Evolutionary conservation across 768 basidiomycete species (phyloP).

Genomic region (Boletus eberwhitei): DNA sequence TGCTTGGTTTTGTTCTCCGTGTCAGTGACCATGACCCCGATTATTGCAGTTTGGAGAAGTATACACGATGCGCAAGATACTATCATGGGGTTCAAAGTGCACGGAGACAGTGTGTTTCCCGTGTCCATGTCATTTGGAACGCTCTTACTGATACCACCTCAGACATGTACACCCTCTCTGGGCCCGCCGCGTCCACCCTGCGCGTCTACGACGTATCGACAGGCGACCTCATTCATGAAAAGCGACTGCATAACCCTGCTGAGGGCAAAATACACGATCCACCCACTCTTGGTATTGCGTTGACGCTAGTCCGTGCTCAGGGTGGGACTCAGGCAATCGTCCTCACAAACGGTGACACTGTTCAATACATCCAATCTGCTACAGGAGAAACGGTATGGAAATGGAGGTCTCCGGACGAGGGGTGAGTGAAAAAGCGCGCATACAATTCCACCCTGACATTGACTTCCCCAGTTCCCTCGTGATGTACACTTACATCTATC

Average conservation of each 20-base stretch:
- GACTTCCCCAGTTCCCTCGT: conserved; percentile 50
- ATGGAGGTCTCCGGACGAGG: conserved; percentile 68
- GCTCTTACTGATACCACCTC: neutral
- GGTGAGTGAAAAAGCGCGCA: conserved; percentile 39
- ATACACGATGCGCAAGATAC: conserved; percentile 67
- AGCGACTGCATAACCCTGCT: conserved; percentile 48
- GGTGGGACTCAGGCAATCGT: conserved; percentile 35
- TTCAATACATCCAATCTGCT: conserved; percentile 47
- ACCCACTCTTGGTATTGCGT: conserved; percentile 50
- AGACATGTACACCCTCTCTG: conserved; percentile 76
- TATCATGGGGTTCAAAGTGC: conserved; percentile 59
- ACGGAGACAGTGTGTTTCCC: conserved; percentile 50
- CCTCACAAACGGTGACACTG: conserved; percentile 56
- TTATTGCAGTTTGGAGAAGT: conserved; percentile 70
- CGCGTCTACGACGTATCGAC: conserved; percentile 63
- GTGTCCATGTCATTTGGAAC: neutral
- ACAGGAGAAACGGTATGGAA: conserved; percentile 63
- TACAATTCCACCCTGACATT: neutral
- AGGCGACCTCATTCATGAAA: conserved; percentile 68
- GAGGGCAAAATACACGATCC: conserved; percentile 49
- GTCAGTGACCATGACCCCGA: neutral
- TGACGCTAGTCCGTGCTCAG: conserved; percentile 38
- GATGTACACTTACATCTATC: conserved; percentile 59
- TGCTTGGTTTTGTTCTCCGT: conserved; percentile 4
- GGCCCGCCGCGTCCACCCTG: conserved; percentile 64